These are phyloP conservation scores for Biscutella laevigata DNA, from an alignment of 441 rosid species.

Conservation along the genomic window DNA sequence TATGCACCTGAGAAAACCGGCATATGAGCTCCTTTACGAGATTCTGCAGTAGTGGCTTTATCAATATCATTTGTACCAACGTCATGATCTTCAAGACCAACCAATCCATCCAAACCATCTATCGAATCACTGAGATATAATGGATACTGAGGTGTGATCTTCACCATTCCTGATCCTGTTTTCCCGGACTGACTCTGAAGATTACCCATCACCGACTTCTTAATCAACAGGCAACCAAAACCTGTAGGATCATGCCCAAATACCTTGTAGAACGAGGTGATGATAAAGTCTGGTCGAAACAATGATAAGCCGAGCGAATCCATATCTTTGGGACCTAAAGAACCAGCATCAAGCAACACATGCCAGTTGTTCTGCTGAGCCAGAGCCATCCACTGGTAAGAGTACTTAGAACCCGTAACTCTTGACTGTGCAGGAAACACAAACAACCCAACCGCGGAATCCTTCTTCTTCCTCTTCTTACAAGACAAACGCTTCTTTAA, in stretches of 20 bases:
- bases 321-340: conserved; percentile 96
- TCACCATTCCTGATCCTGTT: conserved; percentile 94
- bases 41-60: conserved; percentile 31
- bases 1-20: conserved; percentile 93
- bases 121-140: conserved; percentile 76
- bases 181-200: conserved; percentile 83
- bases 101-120: conserved; percentile 65
- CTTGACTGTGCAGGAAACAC: conserved; percentile 95
- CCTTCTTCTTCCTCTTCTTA: conserved; percentile 81
- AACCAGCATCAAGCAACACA: conserved; percentile 90
- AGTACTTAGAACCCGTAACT: conserved; percentile 88
- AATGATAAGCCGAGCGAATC: conserved; percentile 87
- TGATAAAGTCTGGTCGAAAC: conserved; percentile 93
- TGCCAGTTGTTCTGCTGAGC: conserved; percentile 98
- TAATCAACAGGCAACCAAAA: conserved; percentile 86
- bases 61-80: conserved; percentile 39
- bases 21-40: conserved; percentile 48
- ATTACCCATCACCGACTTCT: conserved; percentile 86
- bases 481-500: conserved; percentile 68
- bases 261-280: conserved; percentile 86
- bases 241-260: conserved; percentile 92
- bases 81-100: conserved; percentile 46
- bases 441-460: conserved; percentile 81
- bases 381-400: conserved; percentile 94
- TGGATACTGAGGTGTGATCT: conserved; percentile 84